Base-by-base conservation (phyloP, 2,329 filamentous ascomycete species). In the Colletotrichum caudatum region DNA sequence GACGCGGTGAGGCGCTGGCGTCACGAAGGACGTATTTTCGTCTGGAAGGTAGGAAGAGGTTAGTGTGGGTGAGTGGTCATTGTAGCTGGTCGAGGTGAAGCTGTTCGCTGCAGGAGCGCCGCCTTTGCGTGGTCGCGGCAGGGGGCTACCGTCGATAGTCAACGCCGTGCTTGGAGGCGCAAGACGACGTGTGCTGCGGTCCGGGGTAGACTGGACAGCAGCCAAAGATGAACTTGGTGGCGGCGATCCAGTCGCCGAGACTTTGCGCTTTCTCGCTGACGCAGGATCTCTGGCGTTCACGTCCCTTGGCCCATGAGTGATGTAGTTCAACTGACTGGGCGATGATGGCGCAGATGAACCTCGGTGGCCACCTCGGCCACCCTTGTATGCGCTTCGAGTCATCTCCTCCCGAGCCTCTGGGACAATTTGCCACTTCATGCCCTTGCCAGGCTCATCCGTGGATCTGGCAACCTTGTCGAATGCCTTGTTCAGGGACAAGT, bases 401-500 rank as follows among this genome's bases (percentile, higher is more conserved):
- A 98, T 97, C 64, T 97, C 95, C 23, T 98, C 94, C 60, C 92
- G 91, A 74, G 92, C 89, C 74, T 97, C 93, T 1, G 93, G 88
- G 5, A 94, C 91, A 78, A 99, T 95, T 81, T 95, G 94, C 96
- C 96, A 99, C 80, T 98, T 98, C 94, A 98, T 98, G 37, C 96
- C 96, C 80, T 99, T 99, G 16, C 96, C 96, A 29, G 96, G 96
- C 80, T 99, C 96, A 76, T 98, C 94, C 0, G 94, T 97, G 20
- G 93, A 92, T 58, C 96, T 91, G 3, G 96, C 93, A 11, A 97
- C 93, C 81, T 99, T 99, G 76, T 94, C 91, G 78, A 99, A 99
- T 0, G 92, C 91, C 80, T 98, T 97, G 81, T 97, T 98, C 53
- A 99, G 83, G 1, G 96, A 98, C 18, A 99, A 82, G 76, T 99